phyloP scores from a whole-genome alignment of 768 basidiomycete genomes.

The Amanita rubescens region DNA sequence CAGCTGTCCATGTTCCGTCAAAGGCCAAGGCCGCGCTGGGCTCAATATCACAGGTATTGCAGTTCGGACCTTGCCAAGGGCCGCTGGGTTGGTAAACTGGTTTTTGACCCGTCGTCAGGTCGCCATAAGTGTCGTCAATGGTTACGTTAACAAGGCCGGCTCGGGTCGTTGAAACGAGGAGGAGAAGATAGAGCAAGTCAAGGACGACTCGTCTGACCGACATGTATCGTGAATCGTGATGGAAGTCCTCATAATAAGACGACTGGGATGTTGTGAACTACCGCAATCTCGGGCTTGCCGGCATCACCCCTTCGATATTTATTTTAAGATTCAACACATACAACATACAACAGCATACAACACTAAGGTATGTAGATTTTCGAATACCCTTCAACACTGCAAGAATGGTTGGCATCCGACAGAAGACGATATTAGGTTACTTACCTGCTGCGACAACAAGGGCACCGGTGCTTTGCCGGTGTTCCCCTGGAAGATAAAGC shows the following conservation, averaged over 20 bases:
- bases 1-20: constrained; percentile 23
- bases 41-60: constrained; percentile 17
- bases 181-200: background rate
- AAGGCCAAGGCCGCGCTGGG: constrained; percentile 17
- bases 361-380: constrained; percentile 50
- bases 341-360: background rate
- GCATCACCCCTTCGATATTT: too few species aligned
- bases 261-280: too few species aligned
- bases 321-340: too few species aligned
- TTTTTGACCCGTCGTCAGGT: constrained; percentile 17
- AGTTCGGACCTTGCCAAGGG: constrained; percentile 20
- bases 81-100: constrained; percentile 20
- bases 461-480: constrained; percentile 55
- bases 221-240: too few species aligned
- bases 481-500: constrained; percentile 48
- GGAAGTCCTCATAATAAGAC: too few species aligned
- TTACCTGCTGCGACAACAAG: constrained; percentile 54
- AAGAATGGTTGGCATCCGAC: constrained; percentile 11
- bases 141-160: constrained; percentile 23
- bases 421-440: constrained; percentile 13
- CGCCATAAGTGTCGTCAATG: constrained; percentile 30
- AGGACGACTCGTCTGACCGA: background rate
- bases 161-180: background rate
- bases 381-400: constrained; percentile 49
- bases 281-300: too few species aligned